Evolutionary conservation across 2,329 filamentous ascomycete genomes (phyloP).

Genomic region (Penicillium olsonii): DNA sequence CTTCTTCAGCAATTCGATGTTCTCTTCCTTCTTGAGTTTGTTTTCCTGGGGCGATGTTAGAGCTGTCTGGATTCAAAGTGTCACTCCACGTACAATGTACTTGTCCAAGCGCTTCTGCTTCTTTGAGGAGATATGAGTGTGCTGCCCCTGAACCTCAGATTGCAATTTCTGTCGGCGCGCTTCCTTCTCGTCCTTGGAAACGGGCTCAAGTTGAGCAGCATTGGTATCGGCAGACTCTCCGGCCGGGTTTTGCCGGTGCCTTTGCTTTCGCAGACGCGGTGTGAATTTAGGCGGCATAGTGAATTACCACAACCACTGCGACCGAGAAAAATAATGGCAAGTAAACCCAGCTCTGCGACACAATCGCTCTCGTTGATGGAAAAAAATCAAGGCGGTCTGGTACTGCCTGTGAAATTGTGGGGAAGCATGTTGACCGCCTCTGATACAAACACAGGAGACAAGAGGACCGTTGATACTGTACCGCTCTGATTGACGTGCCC

Average conservation of each 20-base stretch:
- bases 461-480: conserved; percentile 7
- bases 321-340: conserved; percentile 16
- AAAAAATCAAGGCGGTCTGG: conserved; percentile 28
- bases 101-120: conserved; percentile 70
- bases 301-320: conserved; percentile 11
- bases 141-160: conserved; percentile 55
- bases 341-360: conserved; percentile 5
- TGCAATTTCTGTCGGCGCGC: conserved; percentile 54
- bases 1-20: conserved; percentile 77
- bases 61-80: not conserved
- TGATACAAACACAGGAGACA: not conserved
- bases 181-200: conserved; percentile 56
- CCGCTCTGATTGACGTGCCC: not conserved
- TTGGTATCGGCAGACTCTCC: conserved; percentile 48
- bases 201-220: conserved; percentile 43
- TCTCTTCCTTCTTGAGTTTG: conserved; percentile 94
- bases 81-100: conserved; percentile 56
- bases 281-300: conserved; percentile 50
- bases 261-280: conserved; percentile 61
- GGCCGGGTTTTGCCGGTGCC: conserved; percentile 40
- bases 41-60: conserved; percentile 61
- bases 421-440: conserved; percentile 16
- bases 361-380: conserved; percentile 6
- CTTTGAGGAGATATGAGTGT: conserved; percentile 61
- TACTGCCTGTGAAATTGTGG: conserved; percentile 20